Evolutionary conservation across 345 rosid genomes (phyloP), one percentile per base, ranked within the genome.

Genomic region (Rhizophora apiculata): DNA sequence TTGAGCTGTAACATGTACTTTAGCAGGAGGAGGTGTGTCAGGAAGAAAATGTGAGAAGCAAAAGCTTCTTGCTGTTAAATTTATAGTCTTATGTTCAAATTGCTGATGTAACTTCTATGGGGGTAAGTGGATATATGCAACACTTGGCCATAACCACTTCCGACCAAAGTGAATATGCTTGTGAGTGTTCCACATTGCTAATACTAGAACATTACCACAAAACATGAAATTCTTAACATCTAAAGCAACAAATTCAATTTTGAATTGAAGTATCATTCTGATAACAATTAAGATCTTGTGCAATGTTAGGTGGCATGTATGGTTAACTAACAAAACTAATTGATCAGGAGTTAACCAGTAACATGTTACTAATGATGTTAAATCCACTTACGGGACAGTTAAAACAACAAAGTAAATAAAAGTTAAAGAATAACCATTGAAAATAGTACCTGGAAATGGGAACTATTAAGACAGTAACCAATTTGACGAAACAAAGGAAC

Each of bases 401-500:
- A 59, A 48, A 34, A 24, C 10, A 43, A 19, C 5, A 24, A 63
- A 53, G 24, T 49, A 46, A 55, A 30, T 9, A 54, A 68, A 5
- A 22, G 8, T 59, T 21, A 59, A 54, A 54, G 5, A 48, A 63
- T 21, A 43, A 68, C 48, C 36, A 68, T 65, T 51, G 26, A 34
- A 65, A 16, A 43, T 63, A 57, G 27, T 69, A 89, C 93, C 96
- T 90, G 96, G 84, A 89, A 89, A 82, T 89, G 96, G 13, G 80
- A 88, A 62, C 93, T 87, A 84, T 85, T 89, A 65, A 89, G 86
- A 74, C 96, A 87, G 55, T 83, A 74, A 11, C 76, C 76, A 59
- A 89, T 85, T 72, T 81, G 91, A 31, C 78, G 85, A 68, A 88
- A 89, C 31, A 88, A 75, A 63, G 91, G 85, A 32, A 86, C 88